phyloP scores from a whole-genome alignment of 345 rosid genomes.

The Melaleuca alternifolia region DNA sequence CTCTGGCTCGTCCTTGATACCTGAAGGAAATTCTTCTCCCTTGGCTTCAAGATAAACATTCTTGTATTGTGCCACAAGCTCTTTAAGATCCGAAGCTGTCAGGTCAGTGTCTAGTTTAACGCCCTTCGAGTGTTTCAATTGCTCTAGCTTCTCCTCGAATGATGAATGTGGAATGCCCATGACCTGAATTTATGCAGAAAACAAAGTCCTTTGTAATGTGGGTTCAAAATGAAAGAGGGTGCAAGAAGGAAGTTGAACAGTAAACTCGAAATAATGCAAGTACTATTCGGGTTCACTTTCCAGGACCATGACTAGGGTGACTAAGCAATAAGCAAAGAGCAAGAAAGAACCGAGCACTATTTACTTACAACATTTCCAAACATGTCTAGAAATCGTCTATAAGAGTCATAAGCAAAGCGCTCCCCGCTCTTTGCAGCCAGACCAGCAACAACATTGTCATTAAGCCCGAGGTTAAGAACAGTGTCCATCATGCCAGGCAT shows the following conservation, averaged over 20 bases:
- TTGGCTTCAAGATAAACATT: conserved; percentile 52
- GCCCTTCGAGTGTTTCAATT: conserved; percentile 55
- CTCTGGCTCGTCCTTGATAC: conserved; percentile 12
- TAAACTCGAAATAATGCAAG: not conserved
- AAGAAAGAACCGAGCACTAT: not conserved
- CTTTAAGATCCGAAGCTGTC: conserved; percentile 66
- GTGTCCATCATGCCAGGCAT: conserved; percentile 99
- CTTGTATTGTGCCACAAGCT: conserved; percentile 80
- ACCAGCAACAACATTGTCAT: conserved; percentile 71
- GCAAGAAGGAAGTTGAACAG: not conserved
- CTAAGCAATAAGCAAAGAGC: not conserved
- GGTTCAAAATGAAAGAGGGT: not conserved
- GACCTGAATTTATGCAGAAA: conserved; percentile 29
- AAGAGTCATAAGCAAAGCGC: conserved; percentile 88
- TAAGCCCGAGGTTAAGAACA: conserved; percentile 88
- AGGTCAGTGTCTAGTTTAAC: conserved; percentile 60
- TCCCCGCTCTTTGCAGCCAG: conserved; percentile 80
- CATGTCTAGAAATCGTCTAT: conserved; percentile 94
- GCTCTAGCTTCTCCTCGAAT: conserved; percentile 71
- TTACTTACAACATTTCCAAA: conserved; percentile 87
- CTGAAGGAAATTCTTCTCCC: conserved; percentile 80
- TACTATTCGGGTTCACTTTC: not conserved
- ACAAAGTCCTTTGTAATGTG: not conserved
- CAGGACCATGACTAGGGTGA: not conserved
- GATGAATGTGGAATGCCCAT: conserved; percentile 77